Percentiles rank a stretch among this genome's conserved stretches.
These are phyloP conservation scores for Zygosaccharomyces siamensis DNA, from an alignment of 805 yeast genomes.

Conservation along the genomic window DNA sequence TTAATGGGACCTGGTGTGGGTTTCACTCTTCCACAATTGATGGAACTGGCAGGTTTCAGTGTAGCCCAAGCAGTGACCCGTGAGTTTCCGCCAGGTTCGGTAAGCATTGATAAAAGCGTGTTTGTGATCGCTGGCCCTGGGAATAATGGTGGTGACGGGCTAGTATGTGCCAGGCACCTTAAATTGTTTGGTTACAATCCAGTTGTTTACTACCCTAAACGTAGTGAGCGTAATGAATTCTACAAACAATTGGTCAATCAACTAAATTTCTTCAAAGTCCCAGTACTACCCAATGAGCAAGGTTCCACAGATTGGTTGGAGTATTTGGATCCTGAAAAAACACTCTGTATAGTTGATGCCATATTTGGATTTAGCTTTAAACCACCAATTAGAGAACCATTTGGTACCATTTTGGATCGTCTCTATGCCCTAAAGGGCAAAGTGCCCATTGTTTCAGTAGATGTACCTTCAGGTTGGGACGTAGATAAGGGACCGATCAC, in stretches of 20 bases:
- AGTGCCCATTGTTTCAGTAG: slow-evolving; percentile 72
- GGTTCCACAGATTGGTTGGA: slow-evolving; percentile 24
- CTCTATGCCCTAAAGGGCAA: slow-evolving; percentile 34
- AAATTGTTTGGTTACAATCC: slow-evolving; percentile 76
- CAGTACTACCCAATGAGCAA: slow-evolving; percentile 43
- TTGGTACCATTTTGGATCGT: slow-evolving; percentile 43
- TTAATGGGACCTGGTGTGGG: slow-evolving; percentile 72
- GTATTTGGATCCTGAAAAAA: slow-evolving; percentile 30
- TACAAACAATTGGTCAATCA: slow-evolving; percentile 63
- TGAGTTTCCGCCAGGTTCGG: slow-evolving; percentile 46
- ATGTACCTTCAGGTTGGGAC: slow-evolving; percentile 96
- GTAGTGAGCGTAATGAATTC: slow-evolving; percentile 47
- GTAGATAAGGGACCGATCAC: slow-evolving; percentile 77
- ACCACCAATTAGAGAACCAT: slow-evolving; percentile 83
- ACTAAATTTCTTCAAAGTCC: slow-evolving; percentile 57
- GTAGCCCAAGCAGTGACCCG: slow-evolving; percentile 82
- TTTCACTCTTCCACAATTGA: slow-evolving; percentile 39
- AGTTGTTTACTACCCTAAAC: slow-evolving; percentile 72
- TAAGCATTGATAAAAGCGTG: slow-evolving; percentile 43
- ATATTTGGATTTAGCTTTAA: slow-evolving; percentile 90
- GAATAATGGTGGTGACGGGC: slow-evolving; percentile 93
- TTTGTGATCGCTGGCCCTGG: slow-evolving; percentile 90
- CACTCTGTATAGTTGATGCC: slow-evolving; percentile 65
- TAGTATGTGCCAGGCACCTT: slow-evolving; percentile 91
- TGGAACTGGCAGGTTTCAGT: slow-evolving; percentile 95